phyloP scores from a whole-genome alignment of 179 eudicot species.

The Heliamphora pulchella region DNA sequence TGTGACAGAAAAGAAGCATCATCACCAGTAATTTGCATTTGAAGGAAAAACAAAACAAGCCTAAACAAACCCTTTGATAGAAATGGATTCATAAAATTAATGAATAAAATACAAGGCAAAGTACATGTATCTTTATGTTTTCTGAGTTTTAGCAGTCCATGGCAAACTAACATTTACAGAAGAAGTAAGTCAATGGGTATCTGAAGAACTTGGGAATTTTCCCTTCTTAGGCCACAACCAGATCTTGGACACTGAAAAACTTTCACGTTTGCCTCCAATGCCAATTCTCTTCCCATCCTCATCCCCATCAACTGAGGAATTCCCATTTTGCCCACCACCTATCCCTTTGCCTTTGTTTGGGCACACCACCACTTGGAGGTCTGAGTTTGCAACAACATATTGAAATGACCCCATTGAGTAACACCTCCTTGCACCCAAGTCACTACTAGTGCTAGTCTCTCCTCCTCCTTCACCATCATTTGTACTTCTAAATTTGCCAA shows the following conservation, averaged over 20 bases:
- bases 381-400: conserved; percentile 48
- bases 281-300: conserved; percentile 40
- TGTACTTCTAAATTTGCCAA: conserved; percentile 9
- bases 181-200: conserved; percentile 26
- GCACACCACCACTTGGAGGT: conserved; percentile 42
- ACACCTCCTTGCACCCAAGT: conserved; percentile 57
- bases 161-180: conserved; percentile 44
- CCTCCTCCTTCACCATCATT: conserved; percentile 24
- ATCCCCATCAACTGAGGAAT: conserved; percentile 34
- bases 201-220: conserved; percentile 31
- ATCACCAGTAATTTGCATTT: not conserved
- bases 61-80: conserved; percentile 8
- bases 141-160: conserved; percentile 29
- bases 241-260: conserved; percentile 70
- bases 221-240: conserved; percentile 66
- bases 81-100: not conserved
- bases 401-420: conserved; percentile 61
- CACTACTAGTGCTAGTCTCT: conserved; percentile 43
- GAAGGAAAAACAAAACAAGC: not conserved
- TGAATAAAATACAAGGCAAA: conserved; percentile 8
- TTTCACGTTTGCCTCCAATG: conserved; percentile 50
- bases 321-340: conserved; percentile 26
- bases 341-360: conserved; percentile 16
- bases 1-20: not conserved
- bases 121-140: conserved; percentile 16